Evolutionary conservation across 768 basidiomycete genomes (phyloP), one percentile per base, ranked within the genome.

Genomic region (Tylopilus felleus): DNA sequence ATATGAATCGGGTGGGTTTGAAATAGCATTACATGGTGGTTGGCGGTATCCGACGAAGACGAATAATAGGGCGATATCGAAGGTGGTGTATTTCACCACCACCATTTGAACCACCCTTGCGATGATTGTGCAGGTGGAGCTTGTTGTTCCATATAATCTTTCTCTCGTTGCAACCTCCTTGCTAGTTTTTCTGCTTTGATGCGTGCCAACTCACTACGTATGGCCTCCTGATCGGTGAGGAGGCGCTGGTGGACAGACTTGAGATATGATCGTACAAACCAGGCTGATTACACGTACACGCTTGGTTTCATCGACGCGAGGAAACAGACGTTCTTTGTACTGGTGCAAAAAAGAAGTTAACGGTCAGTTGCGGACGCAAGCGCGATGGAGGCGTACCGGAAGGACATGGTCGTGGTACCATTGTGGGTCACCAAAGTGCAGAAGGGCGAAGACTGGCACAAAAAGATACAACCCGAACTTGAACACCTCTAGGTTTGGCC

Each of bases 391-490:
- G 58, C 83, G 52, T 67, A 91, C 88, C 8, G 92, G 90, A 33
- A 89, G 72, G 53, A 95, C 90, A 60, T 90, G 77, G 45, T 77
- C 74, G 51, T 80, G 77, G 65, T 93, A 94, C 92, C 92, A 94
- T 39, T 86, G 82, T 6, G 90, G 90, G 68, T 93, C 89, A 41
- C 92, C 91, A 65, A 90, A 93, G 70, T 93, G 88, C 47, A 92
- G 73, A 64, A 94, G 80, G 22, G 89, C 85, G 43, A 80, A 74
- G 53, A 94, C 82, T 10, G 92, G 92, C 54, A 92, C 84, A 62
- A 91, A 91, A 52, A 94, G 83, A 70, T 94, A 93, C 17, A 92
- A 71, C 4, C 83, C 83, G 62, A 94, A 94, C 73, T 93, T 93
- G 84, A 93, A 91, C 17, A 93, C 80, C 71, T 94, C 92, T 50